A percentile compares a stretch with the other conserved stretches of the same genome.
Conservation (phyloP, 2,329 filamentous ascomycete genomes). For the Podosphaera leucotricha region DNA sequence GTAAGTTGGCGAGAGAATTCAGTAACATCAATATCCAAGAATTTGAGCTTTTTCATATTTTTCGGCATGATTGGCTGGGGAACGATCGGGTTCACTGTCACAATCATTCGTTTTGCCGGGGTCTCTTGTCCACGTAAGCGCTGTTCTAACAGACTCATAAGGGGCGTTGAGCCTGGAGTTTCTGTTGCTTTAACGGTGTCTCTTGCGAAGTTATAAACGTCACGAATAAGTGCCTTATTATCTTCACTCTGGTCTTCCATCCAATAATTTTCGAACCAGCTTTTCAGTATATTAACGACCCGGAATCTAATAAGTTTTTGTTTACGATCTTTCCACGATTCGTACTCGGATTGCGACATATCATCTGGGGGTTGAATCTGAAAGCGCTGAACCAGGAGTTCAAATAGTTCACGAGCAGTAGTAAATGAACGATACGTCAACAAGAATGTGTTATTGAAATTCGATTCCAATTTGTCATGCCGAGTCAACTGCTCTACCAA, state of each 20-base stretch:
- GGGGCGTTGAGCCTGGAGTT: slow-evolving; percentile 62
- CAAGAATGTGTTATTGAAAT: slow-evolving; percentile 93
- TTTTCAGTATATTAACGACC: slow-evolving; percentile 93
- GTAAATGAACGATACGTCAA: slow-evolving; percentile 94
- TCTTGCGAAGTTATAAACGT: slow-evolving; percentile 75
- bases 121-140: slow-evolving; percentile 72
- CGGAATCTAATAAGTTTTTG: slow-evolving; percentile 90
- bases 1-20: slow-evolving; percentile 97
- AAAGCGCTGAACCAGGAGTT: slow-evolving; percentile 77
- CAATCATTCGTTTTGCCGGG: slow-evolving; percentile 62
- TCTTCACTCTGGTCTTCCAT: slow-evolving; percentile 83
- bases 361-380: slow-evolving; percentile 77
- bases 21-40: slow-evolving; percentile 82
- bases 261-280: slow-evolving; percentile 97
- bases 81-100: slow-evolving; percentile 61
- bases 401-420: slow-evolving; percentile 69
- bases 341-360: slow-evolving; percentile 50
- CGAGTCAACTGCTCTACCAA: slow-evolving; percentile 87
- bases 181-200: slow-evolving; percentile 85
- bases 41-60: slow-evolving; percentile 99
- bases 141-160: slow-evolving; percentile 76
- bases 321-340: slow-evolving; percentile 78
- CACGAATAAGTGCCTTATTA: slow-evolving; percentile 62
- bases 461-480: slow-evolving; percentile 85
- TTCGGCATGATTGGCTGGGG: slow-evolving; percentile 84